Base-by-base conservation (phyloP, 148 eudicot species). In the Rhododendron williamsianum region DNA sequence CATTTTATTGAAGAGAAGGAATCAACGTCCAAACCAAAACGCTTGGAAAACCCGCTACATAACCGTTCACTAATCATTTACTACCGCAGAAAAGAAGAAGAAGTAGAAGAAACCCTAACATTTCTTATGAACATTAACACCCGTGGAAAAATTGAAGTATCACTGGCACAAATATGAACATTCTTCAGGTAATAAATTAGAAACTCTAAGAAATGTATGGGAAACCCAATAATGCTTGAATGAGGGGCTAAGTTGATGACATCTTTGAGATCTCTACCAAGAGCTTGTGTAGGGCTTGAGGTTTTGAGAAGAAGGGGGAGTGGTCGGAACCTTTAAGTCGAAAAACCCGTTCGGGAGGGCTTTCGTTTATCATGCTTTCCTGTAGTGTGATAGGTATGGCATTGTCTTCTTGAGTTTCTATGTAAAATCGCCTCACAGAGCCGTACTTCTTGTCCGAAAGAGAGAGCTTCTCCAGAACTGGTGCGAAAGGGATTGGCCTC, bases 291-390 rank as follows among this genome's bases (percentile, higher is more conserved):
- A 96, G 89, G 49, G 96, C 93, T 91, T 96, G 99, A 80, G 99
- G 99, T 87, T 93, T 96, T 5, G 99, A 96, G 89, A 96, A 96
- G 89, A 96, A 96, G 0, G 99, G 99, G 18, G 98, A 93, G 88
- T 96, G 99, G 84, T 96, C 99, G 16, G 98, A 90, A 21, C 98
- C 98, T 91, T 91, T 96, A 63, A 96, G 91, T 73, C 90, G 91
- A 77, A 93, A 93, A 27, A 96, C 93, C 35, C 78, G 90, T 83
- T 95, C 96, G 0, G 99, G 99, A 7, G 99, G 96, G 80, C 89
- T 85, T 52, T 85, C 76, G 81, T 90, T 94, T 41, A 91, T 85
- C 95, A 95, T 92, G 72, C 87, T 83, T 79, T 94, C 94, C 84
- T 96, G 98, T 71, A 91, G 67, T 33, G 87, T 46, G 16, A 93